Evolutionary conservation across 2,329 filamentous ascomycete species (phyloP), one percentile per base, ranked within the genome.

Genomic region (Trichoderma koningiopsis): DNA sequence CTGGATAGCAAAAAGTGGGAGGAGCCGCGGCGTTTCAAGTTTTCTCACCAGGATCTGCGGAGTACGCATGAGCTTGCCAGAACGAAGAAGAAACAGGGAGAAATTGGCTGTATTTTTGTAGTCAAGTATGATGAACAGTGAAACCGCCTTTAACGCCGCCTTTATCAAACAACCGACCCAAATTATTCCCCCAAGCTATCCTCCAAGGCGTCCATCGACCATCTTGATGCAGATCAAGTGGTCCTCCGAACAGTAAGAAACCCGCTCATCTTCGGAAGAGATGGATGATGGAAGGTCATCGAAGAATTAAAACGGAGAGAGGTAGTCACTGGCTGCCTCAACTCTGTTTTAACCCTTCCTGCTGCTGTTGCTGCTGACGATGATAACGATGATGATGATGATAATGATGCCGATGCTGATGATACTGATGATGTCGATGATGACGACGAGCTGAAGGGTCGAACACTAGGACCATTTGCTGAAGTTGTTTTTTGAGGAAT

Each of bases 161-260:
- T n/a, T 24, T 24, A 19, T 31, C 33, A 27, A 52, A 53, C 35
- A 7, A 7, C 33, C 7, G 13, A 19, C 37, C 29, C 22, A 43
- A 10, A 19, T 40, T 24, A n/a, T 43, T 43, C 40, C 40, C n/a
- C 4, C 7, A 43, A 43, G 7, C 16, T 14, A 16, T 24, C 66
- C 14, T 22, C 22, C 49, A 65, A 40, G 70, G 63, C 68, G 71
- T 75, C 8, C 37, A n/a, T 29, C 13, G 16, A 14, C 37, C 35
- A 49, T 24, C 40, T 58, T 16, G 24, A 52, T 5, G 24, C 53
- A 16, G 43, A 22, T 59, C 29, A 43, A 29, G 22, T 13, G 22
- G 14, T 70, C 4, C 73, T 74, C 43, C 66, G 66, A 52, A 72
- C 74, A 3, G 76, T 77, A 52, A 53, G 71, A 69, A 78, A 78